Percentiles rank a stretch among this genome's conserved stretches.
Conservation (phyloP, 257 asterid species). For the Coffea canephora region DNA sequence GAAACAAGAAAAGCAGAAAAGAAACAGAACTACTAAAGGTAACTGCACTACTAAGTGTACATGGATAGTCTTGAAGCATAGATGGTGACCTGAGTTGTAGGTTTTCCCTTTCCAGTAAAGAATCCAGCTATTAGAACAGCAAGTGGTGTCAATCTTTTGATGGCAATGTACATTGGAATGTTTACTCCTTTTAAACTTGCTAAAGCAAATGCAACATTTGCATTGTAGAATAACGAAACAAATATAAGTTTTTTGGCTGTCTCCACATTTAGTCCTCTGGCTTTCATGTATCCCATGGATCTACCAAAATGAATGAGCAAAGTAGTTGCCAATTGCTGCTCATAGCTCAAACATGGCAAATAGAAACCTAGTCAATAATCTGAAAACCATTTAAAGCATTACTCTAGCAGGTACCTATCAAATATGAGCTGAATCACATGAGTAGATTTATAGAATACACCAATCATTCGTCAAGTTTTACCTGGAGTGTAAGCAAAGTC, state of each 20-base stretch:
- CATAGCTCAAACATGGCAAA: conserved; percentile 34
- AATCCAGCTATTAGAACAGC: conserved; percentile 91
- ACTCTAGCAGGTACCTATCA: too few relatives aligned
- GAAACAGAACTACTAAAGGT: not conserved
- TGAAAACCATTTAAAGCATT: not conserved
- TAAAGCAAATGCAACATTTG: conserved; percentile 95
- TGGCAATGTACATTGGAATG: conserved; percentile 98
- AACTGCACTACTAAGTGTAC: not conserved
- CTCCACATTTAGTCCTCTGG: conserved; percentile 59
- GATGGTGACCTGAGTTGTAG: conserved; percentile 73
- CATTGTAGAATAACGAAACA: conserved; percentile 93
- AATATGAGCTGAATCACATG: not conserved
- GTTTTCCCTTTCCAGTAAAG: conserved; percentile 82
- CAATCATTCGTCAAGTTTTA: conserved; percentile 22
- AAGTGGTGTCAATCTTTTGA: conserved; percentile 96
- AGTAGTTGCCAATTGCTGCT: conserved; percentile 86
- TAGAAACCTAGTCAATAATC: conserved; percentile 35
- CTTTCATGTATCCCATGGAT: conserved; percentile 71
- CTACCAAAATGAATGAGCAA: conserved; percentile 82
- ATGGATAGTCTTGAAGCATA: not conserved
- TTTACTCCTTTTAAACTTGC: conserved; percentile 98
- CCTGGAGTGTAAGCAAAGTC: conserved; percentile 94
- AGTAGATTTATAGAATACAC: not conserved
- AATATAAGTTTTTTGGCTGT: conserved; percentile 75
- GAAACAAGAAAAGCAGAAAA: not conserved